Base-by-base conservation (phyloP, 2,329 filamentous ascomycete species). In the Phyllosticta citrichinensis region DNA sequence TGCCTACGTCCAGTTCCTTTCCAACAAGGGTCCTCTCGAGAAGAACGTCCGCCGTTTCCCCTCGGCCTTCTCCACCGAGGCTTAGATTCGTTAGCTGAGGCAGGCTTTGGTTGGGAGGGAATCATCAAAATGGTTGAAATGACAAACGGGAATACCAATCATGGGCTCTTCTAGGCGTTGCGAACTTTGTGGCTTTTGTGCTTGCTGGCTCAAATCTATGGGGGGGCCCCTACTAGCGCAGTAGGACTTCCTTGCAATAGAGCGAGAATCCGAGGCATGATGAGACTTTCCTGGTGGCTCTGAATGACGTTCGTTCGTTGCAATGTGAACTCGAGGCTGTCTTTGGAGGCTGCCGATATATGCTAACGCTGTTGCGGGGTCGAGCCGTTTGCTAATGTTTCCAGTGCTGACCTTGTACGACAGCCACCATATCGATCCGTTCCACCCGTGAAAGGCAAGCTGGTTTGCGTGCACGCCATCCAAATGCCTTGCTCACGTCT, bases 1-100 rank as follows among this genome's bases (percentile, higher is more conserved):
- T 87, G 94, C 94, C 73, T 99, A 99, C 82, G 94, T 99, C 72
- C 91, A 99, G 85, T 99, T 99, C 89, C 87, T 97, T 73, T 84
- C 85, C 82, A 96, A 95, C 85, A 87, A 96, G 81, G 94, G 94
- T 73, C 83, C 81, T 73, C 82, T 99, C 69, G 84, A 82, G 76
- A 71, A 88, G 71, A 99, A 99, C 87, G 87, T 99, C 76, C 87
- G 86, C 80, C 86, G 90, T 73, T 99, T 97, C 90, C 94, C 94
- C 71, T 88, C 89, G 66, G 94, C 94, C 75, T 99, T 95, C 82
- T 79, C 74, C 67, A 59, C 65, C 57, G 68, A 71, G 65, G 71
- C 70, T 66, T 73, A 74, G 65, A 63, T 57, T 47, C 47, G 20
- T 40, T 35, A 24, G 24, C 35, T 40, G 33, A 40, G 24, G 58